These are phyloP conservation scores for Xylariaceae sp. DNA, from an alignment of 2,329 filamentous ascomycete genomes.

Conservation along the genomic window DNA sequence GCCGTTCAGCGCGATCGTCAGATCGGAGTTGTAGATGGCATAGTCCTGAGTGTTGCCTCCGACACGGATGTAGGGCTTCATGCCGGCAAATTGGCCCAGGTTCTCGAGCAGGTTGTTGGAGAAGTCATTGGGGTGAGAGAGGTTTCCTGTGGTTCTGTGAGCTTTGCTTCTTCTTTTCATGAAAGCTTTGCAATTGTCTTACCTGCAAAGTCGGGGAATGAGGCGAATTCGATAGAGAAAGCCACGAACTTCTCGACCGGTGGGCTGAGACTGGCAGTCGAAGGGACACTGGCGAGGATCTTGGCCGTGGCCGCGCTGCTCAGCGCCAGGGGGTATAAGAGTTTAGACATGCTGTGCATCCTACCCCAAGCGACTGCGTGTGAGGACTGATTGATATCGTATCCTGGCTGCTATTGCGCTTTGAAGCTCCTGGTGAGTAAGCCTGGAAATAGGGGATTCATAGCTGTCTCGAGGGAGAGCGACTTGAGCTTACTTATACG, in stretches of 20 bases:
- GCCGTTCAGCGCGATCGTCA: slow-evolving; percentile 47
- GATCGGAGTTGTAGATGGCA: slow-evolving; percentile 52
- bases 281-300: slow-evolving; percentile 8
- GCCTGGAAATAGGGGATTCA: background rate
- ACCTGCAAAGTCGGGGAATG: slow-evolving; percentile 37
- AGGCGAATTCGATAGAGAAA: slow-evolving; percentile 39
- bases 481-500: background rate
- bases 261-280: slow-evolving; percentile 20
- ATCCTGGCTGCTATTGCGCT: background rate
- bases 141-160: slow-evolving; percentile 29
- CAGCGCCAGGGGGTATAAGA: slow-evolving; percentile 18
- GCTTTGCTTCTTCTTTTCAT: background rate
- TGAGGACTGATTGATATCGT: background rate
- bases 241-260: slow-evolving; percentile 39
- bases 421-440: background rate
- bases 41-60: slow-evolving; percentile 66
- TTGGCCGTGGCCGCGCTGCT: slow-evolving; percentile 16
- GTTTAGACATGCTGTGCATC: slow-evolving; percentile 14
- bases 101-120: slow-evolving; percentile 57
- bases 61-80: slow-evolving; percentile 56
- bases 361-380: background rate
- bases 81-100: slow-evolving; percentile 47
- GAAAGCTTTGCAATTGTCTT: background rate
- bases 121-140: slow-evolving; percentile 51
- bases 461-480: background rate